Conservation (phyloP, 441 rosid species). For the Populus hybrid region DNA sequence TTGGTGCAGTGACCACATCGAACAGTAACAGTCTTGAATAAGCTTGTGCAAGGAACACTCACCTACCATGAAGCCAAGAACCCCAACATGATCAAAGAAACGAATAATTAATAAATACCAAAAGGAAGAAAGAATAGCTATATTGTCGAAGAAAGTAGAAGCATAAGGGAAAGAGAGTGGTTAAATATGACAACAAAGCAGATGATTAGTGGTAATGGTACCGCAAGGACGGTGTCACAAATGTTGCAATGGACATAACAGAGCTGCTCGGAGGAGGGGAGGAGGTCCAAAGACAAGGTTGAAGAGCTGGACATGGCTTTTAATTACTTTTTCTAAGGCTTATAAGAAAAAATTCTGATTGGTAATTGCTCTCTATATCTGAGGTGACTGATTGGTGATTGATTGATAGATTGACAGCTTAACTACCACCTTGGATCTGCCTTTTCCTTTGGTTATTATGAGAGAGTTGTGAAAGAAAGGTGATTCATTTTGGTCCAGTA, state of each 20-base stretch:
- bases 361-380: constrained; percentile 30
- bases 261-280: constrained; percentile 90
- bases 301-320: constrained; percentile 61
- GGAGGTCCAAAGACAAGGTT: constrained; percentile 74
- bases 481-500: constrained; percentile 19
- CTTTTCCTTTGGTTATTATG: constrained; percentile 17
- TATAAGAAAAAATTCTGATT: constrained; percentile 22
- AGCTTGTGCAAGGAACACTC: constrained; percentile 90
- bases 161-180: neutral
- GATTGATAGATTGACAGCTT: constrained; percentile 46
- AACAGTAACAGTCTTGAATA: constrained; percentile 92
- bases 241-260: constrained; percentile 95
- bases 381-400: constrained; percentile 43
- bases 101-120: neutral
- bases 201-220: constrained; percentile 18
- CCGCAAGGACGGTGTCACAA: constrained; percentile 90
- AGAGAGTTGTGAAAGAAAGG: constrained; percentile 29
- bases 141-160: neutral
- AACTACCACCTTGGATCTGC: constrained; percentile 50
- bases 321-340: constrained; percentile 19
- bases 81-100: neutral
- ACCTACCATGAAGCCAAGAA: constrained; percentile 44
- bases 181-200: neutral
- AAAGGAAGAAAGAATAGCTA: neutral
- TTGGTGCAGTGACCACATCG: constrained; percentile 98